phyloP scores from a whole-genome alignment of 2,329 filamentous ascomycete species.

The Capronia coronata region DNA sequence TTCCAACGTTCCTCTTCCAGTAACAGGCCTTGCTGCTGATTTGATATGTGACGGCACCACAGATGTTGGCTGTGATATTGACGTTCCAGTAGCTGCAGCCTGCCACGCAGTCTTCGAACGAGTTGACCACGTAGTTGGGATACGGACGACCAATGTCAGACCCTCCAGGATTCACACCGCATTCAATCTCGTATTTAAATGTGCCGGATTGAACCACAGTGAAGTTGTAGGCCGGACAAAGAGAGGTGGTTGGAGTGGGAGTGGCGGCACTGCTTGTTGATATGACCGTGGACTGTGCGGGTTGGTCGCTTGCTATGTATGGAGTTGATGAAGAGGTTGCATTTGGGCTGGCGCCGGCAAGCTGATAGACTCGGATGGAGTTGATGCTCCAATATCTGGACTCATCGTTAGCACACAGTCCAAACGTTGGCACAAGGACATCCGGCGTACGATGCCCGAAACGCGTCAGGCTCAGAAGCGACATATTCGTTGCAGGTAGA shows the following conservation, averaged over 20 bases:
- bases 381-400: constrained; percentile 27
- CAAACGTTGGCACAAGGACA: too few species aligned
- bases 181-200: constrained; percentile 23
- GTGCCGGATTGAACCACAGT: constrained; percentile 17
- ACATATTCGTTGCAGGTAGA: constrained; percentile 25
- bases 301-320: constrained; percentile 24
- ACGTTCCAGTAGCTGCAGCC: constrained; percentile 25
- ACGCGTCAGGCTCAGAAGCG: constrained; percentile 21
- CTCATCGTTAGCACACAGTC: neutral
- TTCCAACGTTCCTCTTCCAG: constrained; percentile 20
- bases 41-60: constrained; percentile 20
- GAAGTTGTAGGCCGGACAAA: constrained; percentile 26
- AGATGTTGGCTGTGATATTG: constrained; percentile 19
- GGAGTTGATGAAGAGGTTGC: constrained; percentile 6
- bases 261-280: constrained; percentile 7
- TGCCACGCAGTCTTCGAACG: constrained; percentile 22
- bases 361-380: constrained; percentile 26
- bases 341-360: constrained; percentile 12
- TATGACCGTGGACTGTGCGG: constrained; percentile 14
- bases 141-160: constrained; percentile 19
- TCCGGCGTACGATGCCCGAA: constrained; percentile 19
- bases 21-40: constrained; percentile 19
- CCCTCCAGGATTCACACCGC: constrained; percentile 19
- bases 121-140: constrained; percentile 13
- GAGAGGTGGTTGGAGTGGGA: constrained; percentile 14